phyloP scores from a whole-genome alignment of 2,329 filamentous ascomycete species.

The Stemphylium beticola region DNA sequence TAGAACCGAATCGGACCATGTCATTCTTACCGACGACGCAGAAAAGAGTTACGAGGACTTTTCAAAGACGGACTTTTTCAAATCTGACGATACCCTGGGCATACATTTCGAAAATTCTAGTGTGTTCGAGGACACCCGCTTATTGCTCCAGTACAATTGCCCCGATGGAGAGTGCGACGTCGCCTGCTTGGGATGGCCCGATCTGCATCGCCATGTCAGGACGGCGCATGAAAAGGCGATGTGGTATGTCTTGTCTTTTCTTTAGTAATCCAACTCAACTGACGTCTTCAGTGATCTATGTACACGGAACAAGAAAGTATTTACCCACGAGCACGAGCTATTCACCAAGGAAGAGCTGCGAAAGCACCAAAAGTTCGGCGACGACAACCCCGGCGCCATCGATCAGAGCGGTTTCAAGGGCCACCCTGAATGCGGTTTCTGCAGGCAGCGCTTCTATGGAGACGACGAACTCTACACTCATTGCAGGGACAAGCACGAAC shows the following conservation, averaged over 20 bases:
- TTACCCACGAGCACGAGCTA: slow-evolving; percentile 95
- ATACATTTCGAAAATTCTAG: slow-evolving; percentile 89
- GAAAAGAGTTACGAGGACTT: slow-evolving; percentile 89
- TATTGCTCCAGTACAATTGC: slow-evolving; percentile 93
- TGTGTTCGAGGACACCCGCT: slow-evolving; percentile 87
- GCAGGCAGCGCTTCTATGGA: slow-evolving; percentile 89
- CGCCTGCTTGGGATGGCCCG: slow-evolving; percentile 80
- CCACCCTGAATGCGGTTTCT: slow-evolving; percentile 94
- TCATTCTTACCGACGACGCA: slow-evolving; percentile 89
- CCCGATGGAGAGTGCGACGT: slow-evolving; percentile 84
- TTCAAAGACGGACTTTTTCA: slow-evolving; percentile 71
- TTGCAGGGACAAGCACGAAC: slow-evolving; percentile 91
- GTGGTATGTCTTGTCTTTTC: slow-evolving; percentile 60
- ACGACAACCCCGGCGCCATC: slow-evolving; percentile 85
- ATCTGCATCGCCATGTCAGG: slow-evolving; percentile 81
- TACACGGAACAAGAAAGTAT: slow-evolving; percentile 94
- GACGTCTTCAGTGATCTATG: slow-evolving; percentile 71
- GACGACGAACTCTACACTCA: slow-evolving; percentile 94
- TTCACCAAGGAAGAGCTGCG: slow-evolving; percentile 82
- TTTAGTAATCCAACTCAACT: slow-evolving; percentile 9
- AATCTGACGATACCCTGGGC: slow-evolving; percentile 82
- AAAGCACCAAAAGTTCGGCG: slow-evolving; percentile 87
- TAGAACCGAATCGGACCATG: slow-evolving; percentile 76
- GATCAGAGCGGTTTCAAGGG: slow-evolving; percentile 97
- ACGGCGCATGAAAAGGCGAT: slow-evolving; percentile 83